Evolutionary conservation across 495 filamentous ascomycete species (phyloP).

Genomic region (Saxispiralis lemnorum): DNA sequence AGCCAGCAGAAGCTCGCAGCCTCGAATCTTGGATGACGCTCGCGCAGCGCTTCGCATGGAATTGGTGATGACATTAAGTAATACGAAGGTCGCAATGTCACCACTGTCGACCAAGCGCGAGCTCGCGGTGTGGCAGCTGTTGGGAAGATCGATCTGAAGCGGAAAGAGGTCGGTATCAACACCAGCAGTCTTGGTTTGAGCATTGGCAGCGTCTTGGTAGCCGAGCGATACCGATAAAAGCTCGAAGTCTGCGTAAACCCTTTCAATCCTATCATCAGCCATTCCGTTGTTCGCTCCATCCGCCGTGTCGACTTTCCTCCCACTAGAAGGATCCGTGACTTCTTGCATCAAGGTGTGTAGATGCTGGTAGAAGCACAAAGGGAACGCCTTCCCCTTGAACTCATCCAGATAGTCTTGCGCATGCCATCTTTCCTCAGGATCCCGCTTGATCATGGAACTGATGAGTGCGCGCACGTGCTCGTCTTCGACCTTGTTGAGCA

Average conservation of each 20-base stretch:
- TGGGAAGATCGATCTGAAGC: constrained; percentile 76
- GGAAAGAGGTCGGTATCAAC: constrained; percentile 36
- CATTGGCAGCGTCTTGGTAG: constrained; percentile 29
- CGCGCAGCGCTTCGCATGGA: constrained; percentile 78
- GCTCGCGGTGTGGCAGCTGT: constrained; percentile 47
- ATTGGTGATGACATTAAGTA: constrained; percentile 70
- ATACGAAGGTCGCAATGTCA: constrained; percentile 86
- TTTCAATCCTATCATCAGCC: constrained; percentile 81
- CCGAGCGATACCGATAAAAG: constrained; percentile 90
- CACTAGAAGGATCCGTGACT: constrained; percentile 83
- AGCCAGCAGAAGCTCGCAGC: constrained; percentile 81
- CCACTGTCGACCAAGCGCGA: constrained; percentile 25
- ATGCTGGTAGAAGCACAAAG: constrained; percentile 90
- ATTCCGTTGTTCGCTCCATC: constrained; percentile 53
- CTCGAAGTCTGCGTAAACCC: constrained; percentile 86
- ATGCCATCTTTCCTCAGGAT: constrained; percentile 78
- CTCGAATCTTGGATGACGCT: constrained; percentile 68
- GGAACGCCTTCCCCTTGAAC: constrained; percentile 81
- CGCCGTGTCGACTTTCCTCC: constrained; percentile 44
- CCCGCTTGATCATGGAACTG: constrained; percentile 83
- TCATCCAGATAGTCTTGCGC: constrained; percentile 90
- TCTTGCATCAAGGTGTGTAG: constrained; percentile 93
- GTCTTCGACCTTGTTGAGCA: constrained; percentile 75
- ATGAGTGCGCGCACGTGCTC: constrained; percentile 73
- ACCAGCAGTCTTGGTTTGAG: constrained; percentile 2